Evolutionary conservation across 148 eudicot genomes (phyloP), one percentile per base, ranked within the genome.

Genomic region (Gaultheria prostrata): DNA sequence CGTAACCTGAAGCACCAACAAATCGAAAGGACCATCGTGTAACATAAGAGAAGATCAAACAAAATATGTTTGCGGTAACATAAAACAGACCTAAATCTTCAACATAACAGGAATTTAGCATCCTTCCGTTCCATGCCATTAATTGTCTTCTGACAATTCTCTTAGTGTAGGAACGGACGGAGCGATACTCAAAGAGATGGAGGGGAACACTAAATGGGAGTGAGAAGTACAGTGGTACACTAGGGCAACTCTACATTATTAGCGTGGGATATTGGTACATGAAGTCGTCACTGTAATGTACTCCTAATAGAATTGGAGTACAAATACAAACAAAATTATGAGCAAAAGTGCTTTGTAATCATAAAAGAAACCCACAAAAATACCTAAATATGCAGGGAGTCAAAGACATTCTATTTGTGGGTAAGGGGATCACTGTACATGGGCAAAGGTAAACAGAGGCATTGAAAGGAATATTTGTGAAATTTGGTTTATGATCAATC

Each of bases 1-100:
- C 67, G 91, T 92, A 67, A 89, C 94, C 94, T 92, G 80, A 56
- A 85, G 57, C 56, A 71, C 11, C 51, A 15, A 11, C 9, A 77
- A 45, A 79, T 48, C 80, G 83, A 54, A 50, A 72, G 12, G 20
- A 69, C 54, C 9, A 43, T n/a, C 43, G 83, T 53, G 8, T 8
- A 82, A 28, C 0, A 75, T 46, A 49, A 56, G 39, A 75, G n/a
- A 43, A 33, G 8, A 10, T 15, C 45, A 33, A 56, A 39, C 57
- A 4, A 17, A 32, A 21, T 53, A 7, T 30, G 24, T 4, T 3
- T 35, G 15, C 53, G 11, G 30, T 20, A 6, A 28, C 1, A 33
- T 26, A 30, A 53, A 17, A 78, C 11, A 72, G 43, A 33, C 11
- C 45, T 30, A 2, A 20, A 30, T 46, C 54, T 11, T 13, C 53